A percentile compares a stretch with the other conserved stretches of the same genome.
Evolutionary conservation across 495 filamentous ascomycete species (phyloP).

Genomic region (Neurospora pannonica): DNA sequence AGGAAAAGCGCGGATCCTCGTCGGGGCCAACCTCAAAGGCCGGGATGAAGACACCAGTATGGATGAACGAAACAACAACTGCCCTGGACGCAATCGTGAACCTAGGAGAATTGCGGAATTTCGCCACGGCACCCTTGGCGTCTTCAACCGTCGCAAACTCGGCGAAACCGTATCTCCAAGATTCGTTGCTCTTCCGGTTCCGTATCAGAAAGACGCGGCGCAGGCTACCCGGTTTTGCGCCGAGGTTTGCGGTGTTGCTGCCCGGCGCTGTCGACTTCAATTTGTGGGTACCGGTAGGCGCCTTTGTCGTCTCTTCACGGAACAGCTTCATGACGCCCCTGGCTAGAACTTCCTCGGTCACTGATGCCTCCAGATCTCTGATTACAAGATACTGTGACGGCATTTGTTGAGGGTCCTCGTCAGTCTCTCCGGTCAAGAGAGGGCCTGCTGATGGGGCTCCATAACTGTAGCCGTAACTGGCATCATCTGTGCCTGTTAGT

Average conservation of each 20-base stretch:
- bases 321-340: conserved; percentile 75
- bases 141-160: conserved; percentile 74
- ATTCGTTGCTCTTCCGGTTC: conserved; percentile 63
- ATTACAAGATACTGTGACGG: conserved; percentile 78
- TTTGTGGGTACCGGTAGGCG: conserved; percentile 35
- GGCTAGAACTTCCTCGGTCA: conserved; percentile 69
- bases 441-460: conserved; percentile 7
- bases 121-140: conserved; percentile 65
- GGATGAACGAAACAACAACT: conserved; percentile 68
- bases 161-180: conserved; percentile 82
- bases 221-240: conserved; percentile 67
- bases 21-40: conserved; percentile 44
- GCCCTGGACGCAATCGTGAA: conserved; percentile 79
- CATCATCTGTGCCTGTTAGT: conserved; percentile 13
- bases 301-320: conserved; percentile 28
- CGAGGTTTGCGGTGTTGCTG: conserved; percentile 55
- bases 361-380: conserved; percentile 60
- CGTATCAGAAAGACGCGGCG: conserved; percentile 71
- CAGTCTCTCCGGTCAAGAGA: conserved; percentile 62
- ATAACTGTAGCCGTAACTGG: conserved; percentile 17
- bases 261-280: conserved; percentile 68
- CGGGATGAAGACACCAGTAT: conserved; percentile 82
- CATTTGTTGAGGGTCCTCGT: conserved; percentile 62
- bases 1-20: conserved; percentile 54
- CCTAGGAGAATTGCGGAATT: conserved; percentile 65